phyloP scores from a whole-genome alignment of 345 rosid genomes.

The Gossypium turneri region DNA sequence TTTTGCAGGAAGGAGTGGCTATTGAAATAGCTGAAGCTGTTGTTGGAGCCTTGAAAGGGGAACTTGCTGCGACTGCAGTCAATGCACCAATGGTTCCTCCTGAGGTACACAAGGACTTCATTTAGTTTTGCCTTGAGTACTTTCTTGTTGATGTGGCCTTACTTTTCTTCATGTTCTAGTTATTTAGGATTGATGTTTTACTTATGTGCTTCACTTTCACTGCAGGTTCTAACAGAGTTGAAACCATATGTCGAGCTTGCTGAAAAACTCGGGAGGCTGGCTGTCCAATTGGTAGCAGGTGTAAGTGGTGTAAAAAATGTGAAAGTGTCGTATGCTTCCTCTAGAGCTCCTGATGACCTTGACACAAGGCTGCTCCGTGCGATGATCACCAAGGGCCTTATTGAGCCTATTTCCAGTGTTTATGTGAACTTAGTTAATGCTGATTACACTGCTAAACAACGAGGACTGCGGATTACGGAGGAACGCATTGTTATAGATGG shows the following conservation, averaged over 20 bases:
- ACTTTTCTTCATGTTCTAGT: neutral
- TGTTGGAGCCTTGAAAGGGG: neutral
- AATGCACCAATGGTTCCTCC: constrained; percentile 89
- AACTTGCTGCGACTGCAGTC: constrained; percentile 77
- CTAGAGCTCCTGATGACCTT: constrained; percentile 67
- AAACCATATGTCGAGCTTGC: neutral
- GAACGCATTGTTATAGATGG: constrained; percentile 37
- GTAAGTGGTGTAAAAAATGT: constrained; percentile 76
- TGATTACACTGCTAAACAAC: neutral
- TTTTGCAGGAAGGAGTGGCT: constrained; percentile 61
- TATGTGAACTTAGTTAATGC: constrained; percentile 64
- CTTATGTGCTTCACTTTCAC: neutral
- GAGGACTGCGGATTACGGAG: neutral
- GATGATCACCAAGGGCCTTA: constrained; percentile 69
- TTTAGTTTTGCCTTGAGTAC: neutral
- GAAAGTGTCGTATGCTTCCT: constrained; percentile 68
- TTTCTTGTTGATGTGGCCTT: neutral
- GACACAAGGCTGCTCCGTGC: constrained; percentile 34
- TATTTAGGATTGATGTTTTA: neutral
- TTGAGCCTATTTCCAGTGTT: constrained; percentile 74
- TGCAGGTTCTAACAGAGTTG: constrained; percentile 16
- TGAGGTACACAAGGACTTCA: neutral
- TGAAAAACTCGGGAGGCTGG: constrained; percentile 17
- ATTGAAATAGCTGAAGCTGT: constrained; percentile 2
- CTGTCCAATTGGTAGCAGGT: constrained; percentile 75